These are phyloP conservation scores for Cucumis melo DNA, from an alignment of 306 rosid species.

Conservation along the genomic window DNA sequence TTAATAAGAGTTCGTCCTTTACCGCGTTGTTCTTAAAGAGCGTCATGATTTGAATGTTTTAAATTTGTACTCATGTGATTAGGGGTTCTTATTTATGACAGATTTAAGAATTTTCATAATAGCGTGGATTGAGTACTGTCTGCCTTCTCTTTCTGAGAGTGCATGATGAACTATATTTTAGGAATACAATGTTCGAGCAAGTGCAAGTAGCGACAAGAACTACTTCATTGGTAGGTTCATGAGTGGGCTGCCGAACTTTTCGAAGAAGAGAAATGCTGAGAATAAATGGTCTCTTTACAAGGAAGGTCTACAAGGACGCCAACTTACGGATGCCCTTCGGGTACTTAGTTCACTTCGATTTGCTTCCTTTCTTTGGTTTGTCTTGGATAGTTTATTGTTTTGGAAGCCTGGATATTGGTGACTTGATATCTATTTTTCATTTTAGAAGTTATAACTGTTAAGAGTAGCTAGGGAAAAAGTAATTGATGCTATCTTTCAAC, in stretches of 20 bases:
- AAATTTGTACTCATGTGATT: not conserved
- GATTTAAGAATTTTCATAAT: constrained; percentile 3
- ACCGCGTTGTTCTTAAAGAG: not conserved
- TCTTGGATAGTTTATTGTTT: not conserved
- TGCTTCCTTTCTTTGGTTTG: not conserved
- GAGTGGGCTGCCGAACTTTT: constrained; percentile 78
- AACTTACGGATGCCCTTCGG: constrained; percentile 55
- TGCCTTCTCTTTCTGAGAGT: not conserved
- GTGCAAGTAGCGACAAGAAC: constrained; percentile 56
- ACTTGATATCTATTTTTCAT: not conserved
- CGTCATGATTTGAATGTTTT: not conserved
- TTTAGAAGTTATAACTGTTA: not conserved
- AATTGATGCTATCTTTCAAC: not conserved
- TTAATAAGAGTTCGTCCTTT: constrained; percentile 57
- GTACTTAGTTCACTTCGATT: constrained; percentile 19
- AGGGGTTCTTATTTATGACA: not conserved
- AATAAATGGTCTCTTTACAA: constrained; percentile 77
- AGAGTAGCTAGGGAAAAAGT: not conserved
- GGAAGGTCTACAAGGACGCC: constrained; percentile 81
- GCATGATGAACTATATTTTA: constrained; percentile 5
- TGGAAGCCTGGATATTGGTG: not conserved
- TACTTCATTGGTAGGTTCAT: constrained; percentile 72
- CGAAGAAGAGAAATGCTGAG: constrained; percentile 75
- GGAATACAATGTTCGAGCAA: constrained; percentile 90
- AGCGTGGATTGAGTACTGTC: not conserved